Evolutionary conservation across 2,329 filamentous ascomycete genomes (phyloP), one percentile per base, ranked within the genome.

Genomic region (Cladobotryum mycophilum): DNA sequence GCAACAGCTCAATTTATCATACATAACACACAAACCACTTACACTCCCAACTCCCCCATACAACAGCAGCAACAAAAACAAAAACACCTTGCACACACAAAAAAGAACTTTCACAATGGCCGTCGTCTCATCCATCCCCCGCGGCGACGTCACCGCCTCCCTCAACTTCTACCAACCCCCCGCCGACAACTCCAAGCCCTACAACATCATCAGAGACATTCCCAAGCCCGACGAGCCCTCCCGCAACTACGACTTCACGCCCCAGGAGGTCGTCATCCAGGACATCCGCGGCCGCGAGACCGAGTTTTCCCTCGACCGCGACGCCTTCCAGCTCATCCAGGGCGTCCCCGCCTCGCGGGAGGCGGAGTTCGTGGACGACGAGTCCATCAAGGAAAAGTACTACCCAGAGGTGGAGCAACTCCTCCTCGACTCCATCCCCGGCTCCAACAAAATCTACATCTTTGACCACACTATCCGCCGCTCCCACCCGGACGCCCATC

Each of bases 401-500:
- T 96, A 96, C 71, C 86, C 89, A 0, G 89, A 96, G 64, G 80
- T 95, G 8, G 85, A 91, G 69, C 66, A 76, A 45, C 71, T 95
- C 22, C 72, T 96, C 1, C 71, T 90, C 2, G 70, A 80, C 13
- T 68, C 81, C 51, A 74, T 95, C 14, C 82, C 85, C 0, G 87
- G 85, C 48, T 77, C 80, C 22, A 76, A 79, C 51, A 76, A 77
- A 4, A 74, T 95, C 30, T 73, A 88, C 58, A 72, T 95, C 63
- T 96, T 95, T 70, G 89, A 95, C 73, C 88, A 96, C 72, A 95
- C 89, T 7, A 81, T 95, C 65, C 85, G 90, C n/a, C 80, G 86
- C 40, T 74, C 80, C 11, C 64, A 68, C 2, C 77, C 82, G 0
- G 67, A 72, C 48, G 79, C 86, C 0, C 66, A 68, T n/a, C 80